These are phyloP conservation scores for Geosiphon pyriformis DNA, from an alignment of 192 early-diverging fungal species.

Conservation along the genomic window DNA sequence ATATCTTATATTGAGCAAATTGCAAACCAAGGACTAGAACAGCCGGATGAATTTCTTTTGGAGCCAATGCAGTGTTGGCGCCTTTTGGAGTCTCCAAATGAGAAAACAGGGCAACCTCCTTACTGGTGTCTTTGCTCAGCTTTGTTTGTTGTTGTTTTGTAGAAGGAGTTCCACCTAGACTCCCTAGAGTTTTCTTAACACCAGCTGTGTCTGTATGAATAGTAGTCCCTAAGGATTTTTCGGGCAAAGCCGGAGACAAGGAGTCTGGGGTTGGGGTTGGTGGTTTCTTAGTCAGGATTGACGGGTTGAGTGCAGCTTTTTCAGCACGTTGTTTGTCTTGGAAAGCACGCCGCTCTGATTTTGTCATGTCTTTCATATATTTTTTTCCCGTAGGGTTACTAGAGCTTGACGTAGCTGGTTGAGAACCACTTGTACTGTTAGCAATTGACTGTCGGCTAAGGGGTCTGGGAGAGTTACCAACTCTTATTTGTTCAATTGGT, in stretches of 20 bases:
- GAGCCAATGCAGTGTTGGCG: slow-evolving; percentile 39
- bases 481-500: not conserved
- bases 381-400: slow-evolving; percentile 25
- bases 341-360: slow-evolving; percentile 80
- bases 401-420: not conserved
- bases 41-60: slow-evolving; percentile 76
- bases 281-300: slow-evolving; percentile 33
- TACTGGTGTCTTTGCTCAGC: slow-evolving; percentile 11
- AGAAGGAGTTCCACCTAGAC: not conserved
- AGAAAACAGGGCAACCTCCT: slow-evolving; percentile 63
- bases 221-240: slow-evolving; percentile 24
- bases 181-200: slow-evolving; percentile 26
- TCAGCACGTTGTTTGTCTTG: slow-evolving; percentile 82
- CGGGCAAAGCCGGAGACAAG: slow-evolving; percentile 26
- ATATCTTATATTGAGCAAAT: slow-evolving; percentile 79
- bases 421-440: not conserved
- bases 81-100: slow-evolving; percentile 63
- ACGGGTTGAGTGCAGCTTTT: slow-evolving; percentile 53
- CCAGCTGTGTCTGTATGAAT: slow-evolving; percentile 28
- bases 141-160: not conserved
- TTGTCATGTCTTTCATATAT: slow-evolving; percentile 69
- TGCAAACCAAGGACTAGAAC: slow-evolving; percentile 82
- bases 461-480: not conserved
- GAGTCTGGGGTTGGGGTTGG: slow-evolving; percentile 30
- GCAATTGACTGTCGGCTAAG: not conserved